Base-by-base conservation (phyloP, 805 yeast species). In the Zygosaccharomyces gambellarensis region DNA sequence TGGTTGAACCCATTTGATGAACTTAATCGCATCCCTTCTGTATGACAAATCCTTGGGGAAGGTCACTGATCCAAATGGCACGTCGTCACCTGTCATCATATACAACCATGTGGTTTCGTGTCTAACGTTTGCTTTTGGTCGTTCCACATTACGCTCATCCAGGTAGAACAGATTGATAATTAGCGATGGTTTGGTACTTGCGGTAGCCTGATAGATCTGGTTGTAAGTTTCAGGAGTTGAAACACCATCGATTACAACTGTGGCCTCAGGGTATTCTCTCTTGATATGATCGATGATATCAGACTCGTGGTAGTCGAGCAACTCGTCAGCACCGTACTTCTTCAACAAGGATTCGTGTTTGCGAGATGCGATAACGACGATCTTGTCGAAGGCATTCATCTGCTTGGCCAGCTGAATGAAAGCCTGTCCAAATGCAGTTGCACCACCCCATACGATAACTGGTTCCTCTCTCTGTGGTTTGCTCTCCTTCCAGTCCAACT, bases 361-460 rank as follows among this genome's bases (percentile, higher is more conserved):
- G 48, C 67, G 60, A 2, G 83, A 77, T 11, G 85, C 82, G 39
- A 79, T 75, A 2, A 76, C 76, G 45, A 76, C 64, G 43, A 79
- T 75, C 42, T 71, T 72, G 14, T 58, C 49, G 57, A 61, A 74
- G 11, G 78, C 80, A 32, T 59, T 54, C 22, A 77, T 51, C 29
- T 70, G 60, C 56, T 77, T 78, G 21, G 84, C 85, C 40, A 82
- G 54, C 70, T 85, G 90, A 48, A 82, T 75, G 9, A 81, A 79
- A 21, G 70, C 42, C 44, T 70, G 71, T 25, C 89, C 90, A 10
- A 83, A 73, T 21, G 85, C 75, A 19, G 86, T 74, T n/a, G 87
- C 79, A 54, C 85, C 90, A 59, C 85, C 83, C 82, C 84, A 80
- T 41, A 82, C 68, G 44, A 82, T 60, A 34, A 81, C 60, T 52